A percentile compares a stretch with the other conserved stretches of the same genome.
Conservation (phyloP, 2,329 filamentous ascomycete genomes). For the Dothistroma pini region DNA sequence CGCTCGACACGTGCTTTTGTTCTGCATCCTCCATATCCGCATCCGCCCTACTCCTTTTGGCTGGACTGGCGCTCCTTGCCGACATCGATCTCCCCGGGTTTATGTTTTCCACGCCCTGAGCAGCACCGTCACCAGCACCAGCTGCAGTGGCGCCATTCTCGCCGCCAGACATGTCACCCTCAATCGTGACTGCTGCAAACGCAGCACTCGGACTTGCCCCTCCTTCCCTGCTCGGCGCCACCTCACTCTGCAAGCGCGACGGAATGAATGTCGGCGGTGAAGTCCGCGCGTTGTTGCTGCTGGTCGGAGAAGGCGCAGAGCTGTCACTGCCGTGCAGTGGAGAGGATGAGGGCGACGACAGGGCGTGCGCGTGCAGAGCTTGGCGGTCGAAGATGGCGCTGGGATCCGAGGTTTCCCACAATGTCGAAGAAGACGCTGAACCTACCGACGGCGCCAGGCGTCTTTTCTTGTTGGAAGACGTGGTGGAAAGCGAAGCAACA, state of each 20-base stretch:
- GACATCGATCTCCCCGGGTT: conserved; percentile 21
- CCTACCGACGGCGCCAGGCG: not conserved
- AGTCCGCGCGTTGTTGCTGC: conserved; percentile 19
- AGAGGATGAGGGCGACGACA: conserved; percentile 26
- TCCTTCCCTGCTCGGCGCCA: conserved; percentile 31
- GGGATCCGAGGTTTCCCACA: not conserved
- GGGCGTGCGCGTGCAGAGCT: conserved; percentile 19
- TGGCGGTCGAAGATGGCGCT: conserved; percentile 16
- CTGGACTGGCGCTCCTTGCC: conserved; percentile 49
- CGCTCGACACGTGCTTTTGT: not conserved
- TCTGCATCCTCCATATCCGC: conserved; percentile 42
- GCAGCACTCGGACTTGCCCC: conserved; percentile 33
- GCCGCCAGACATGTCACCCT: conserved; percentile 42
- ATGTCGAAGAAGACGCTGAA: not conserved
- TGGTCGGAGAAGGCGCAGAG: conserved; percentile 19
- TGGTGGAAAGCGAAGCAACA: not conserved
- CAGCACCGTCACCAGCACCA: conserved; percentile 1
- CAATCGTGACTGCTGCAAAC: conserved; percentile 29
- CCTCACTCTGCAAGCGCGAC: conserved; percentile 54
- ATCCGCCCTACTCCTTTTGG: conserved; percentile 53
- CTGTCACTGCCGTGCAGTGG: conserved; percentile 19
- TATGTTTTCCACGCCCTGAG: conserved; percentile 14
- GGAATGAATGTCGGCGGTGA: conserved; percentile 48
- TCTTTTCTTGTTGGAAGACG: conserved; percentile 1
- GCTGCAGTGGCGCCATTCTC: conserved; percentile 23